Evolutionary conservation across 83 land plant genomes (phyloP), one percentile per base, ranked within the genome.

Genomic region (Thuja plicata): DNA sequence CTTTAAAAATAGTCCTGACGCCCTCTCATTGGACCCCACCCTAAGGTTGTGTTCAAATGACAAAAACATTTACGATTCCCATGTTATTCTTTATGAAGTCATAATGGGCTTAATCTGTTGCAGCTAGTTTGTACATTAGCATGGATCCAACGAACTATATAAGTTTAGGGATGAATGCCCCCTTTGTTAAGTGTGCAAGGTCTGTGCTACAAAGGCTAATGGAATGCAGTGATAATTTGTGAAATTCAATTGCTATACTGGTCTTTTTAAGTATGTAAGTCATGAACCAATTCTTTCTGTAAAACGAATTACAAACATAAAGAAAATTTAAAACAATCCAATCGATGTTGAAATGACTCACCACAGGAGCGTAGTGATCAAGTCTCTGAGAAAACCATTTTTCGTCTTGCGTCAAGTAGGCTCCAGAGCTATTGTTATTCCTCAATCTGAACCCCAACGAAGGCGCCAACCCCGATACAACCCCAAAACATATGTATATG

Each of bases 291-390:
- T 34, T 21, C 0, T 32, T 12, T 17, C 40, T 48, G 41, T 35
- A 8, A 84, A 30, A 60, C 41, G 41, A 32, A 60, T 24, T 85
- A 46, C 74, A 74, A 87, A 54, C 52, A 27, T 27, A 6, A 1
- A 24, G 9, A 88, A 27, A 13, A 40, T 60, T 50, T 11, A 70
- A 57, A 24, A 32, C 89, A 82, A 32, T 50, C 45, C 46, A 57
- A 48, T 54, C 81, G 86, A 15, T 13, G 55, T 52, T 52, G 55
- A 52, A 52, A 30, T 78, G 60, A n/a, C 41, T 90, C 5, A 93
- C 96, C 57, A 91, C 84, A 85, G 96, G 96, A 66, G 95, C 92
- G 90, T 92, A 95, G 87, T 95, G 95, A 85, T 95, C 96, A 85
- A 95, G 91, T 48, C 92, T 95, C 50, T 95, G 96, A 88, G 93